These are phyloP conservation scores for Ogataea methanolica DNA, from an alignment of 805 yeast species.

Conservation along the genomic window DNA sequence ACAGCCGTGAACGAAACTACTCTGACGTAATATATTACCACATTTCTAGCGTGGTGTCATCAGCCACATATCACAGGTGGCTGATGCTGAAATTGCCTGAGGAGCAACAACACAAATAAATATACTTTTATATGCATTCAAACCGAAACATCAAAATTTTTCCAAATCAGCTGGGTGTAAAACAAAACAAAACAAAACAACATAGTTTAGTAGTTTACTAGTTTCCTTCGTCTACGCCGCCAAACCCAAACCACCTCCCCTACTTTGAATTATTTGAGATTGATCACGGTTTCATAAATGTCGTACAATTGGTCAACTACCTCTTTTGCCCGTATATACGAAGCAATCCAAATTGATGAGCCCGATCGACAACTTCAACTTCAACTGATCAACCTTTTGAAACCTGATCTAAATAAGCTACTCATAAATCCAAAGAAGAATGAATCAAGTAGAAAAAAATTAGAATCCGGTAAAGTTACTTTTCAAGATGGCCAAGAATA, in stretches of 20 bases:
- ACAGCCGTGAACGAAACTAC: too few relatives aligned
- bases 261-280: neutral
- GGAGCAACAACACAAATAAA: too few relatives aligned
- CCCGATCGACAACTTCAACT: constrained; percentile 7
- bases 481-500: constrained; percentile 56
- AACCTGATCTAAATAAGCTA: constrained; percentile 41
- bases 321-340: constrained; percentile 41
- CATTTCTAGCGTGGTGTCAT: too few relatives aligned
- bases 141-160: too few relatives aligned
- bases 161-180: neutral
- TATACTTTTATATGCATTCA: too few relatives aligned
- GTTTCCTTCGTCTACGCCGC: neutral
- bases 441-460: constrained; percentile 39
- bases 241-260: neutral
- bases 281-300: constrained; percentile 4
- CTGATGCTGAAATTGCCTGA: too few relatives aligned
- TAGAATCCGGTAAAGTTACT: constrained; percentile 43
- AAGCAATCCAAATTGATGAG: constrained; percentile 35
- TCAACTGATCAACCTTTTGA: constrained; percentile 24
- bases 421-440: constrained; percentile 40
- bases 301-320: constrained; percentile 34
- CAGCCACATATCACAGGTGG: too few relatives aligned
- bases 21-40: too few relatives aligned
- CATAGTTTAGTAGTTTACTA: too few relatives aligned
- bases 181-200: neutral